These are phyloP conservation scores for Bruguiera gymnorhiza DNA, from an alignment of 345 rosid genomes.

Conservation along the genomic window DNA sequence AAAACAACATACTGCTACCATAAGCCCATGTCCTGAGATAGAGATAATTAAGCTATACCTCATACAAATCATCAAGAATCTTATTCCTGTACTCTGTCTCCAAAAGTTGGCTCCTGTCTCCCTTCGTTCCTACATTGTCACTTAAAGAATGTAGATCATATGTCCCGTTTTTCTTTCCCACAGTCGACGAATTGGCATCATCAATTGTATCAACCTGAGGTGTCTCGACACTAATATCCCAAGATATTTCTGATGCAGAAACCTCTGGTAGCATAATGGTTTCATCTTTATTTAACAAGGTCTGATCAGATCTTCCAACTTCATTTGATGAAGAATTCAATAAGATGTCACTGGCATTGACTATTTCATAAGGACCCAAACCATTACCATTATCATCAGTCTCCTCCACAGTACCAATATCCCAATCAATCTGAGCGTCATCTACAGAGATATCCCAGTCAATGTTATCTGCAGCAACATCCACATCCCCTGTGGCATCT, in stretches of 20 bases:
- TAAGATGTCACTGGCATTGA: constrained; percentile 69
- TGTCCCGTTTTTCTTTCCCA: constrained; percentile 38
- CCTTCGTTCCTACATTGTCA: constrained; percentile 40
- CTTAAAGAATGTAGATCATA: constrained; percentile 30
- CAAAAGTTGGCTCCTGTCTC: constrained; percentile 75
- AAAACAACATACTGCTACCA: constrained; percentile 1
- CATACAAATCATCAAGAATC: constrained; percentile 86
- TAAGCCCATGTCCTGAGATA: constrained; percentile 2
- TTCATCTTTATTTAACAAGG: constrained; percentile 33
- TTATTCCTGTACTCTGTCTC: constrained; percentile 85
- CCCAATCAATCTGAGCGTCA: constrained; percentile 85
- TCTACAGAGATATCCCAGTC: constrained; percentile 96
- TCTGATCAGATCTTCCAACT: constrained; percentile 35
- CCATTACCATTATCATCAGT: constrained; percentile 71
- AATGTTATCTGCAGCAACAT: constrained; percentile 50
- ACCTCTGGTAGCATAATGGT: constrained; percentile 36
- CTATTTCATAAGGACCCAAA: constrained; percentile 85
- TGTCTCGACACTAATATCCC: constrained; percentile 90
- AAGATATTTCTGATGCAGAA: constrained; percentile 63
- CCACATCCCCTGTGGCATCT: constrained; percentile 37
- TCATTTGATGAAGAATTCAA: constrained; percentile 40
- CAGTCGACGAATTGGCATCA: constrained; percentile 37
- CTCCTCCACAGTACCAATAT: constrained; percentile 78
- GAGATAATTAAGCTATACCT: constrained; percentile 45
- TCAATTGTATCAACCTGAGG: constrained; percentile 70